phyloP scores from a whole-genome alignment of 148 eudicot species.

The Fagopyrum homotropicum region DNA sequence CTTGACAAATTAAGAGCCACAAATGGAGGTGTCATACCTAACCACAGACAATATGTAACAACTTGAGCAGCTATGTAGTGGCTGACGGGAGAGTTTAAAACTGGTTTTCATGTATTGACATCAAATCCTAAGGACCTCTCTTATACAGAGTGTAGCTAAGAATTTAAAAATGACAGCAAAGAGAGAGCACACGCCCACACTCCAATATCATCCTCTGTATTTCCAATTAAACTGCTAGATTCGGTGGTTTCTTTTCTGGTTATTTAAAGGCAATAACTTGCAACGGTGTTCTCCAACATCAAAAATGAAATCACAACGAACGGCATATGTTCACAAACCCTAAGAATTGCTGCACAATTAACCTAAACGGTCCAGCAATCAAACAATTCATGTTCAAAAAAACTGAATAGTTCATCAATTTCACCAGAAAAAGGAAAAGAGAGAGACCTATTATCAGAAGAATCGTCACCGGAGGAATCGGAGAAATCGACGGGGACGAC shows the following conservation, averaged over 20 bases:
- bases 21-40: background rate
- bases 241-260: background rate
- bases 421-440: background rate
- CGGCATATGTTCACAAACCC: background rate
- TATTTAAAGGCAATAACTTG: background rate
- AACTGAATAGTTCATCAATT: background rate
- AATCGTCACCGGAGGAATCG: conserved; percentile 42
- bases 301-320: background rate
- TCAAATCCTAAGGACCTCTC: background rate
- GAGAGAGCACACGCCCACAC: background rate
- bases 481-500: conserved; percentile 79
- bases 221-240: background rate
- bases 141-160: background rate
- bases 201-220: background rate
- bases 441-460: conserved; percentile 36
- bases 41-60: background rate
- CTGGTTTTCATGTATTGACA: background rate
- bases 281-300: background rate
- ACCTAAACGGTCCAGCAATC: background rate
- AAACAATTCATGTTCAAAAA: background rate
- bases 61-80: background rate
- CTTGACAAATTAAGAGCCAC: background rate
- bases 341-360: background rate
- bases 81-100: background rate
- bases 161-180: background rate